Base-by-base conservation (phyloP, 345 rosid species). In the Ricinus communis region DNA sequence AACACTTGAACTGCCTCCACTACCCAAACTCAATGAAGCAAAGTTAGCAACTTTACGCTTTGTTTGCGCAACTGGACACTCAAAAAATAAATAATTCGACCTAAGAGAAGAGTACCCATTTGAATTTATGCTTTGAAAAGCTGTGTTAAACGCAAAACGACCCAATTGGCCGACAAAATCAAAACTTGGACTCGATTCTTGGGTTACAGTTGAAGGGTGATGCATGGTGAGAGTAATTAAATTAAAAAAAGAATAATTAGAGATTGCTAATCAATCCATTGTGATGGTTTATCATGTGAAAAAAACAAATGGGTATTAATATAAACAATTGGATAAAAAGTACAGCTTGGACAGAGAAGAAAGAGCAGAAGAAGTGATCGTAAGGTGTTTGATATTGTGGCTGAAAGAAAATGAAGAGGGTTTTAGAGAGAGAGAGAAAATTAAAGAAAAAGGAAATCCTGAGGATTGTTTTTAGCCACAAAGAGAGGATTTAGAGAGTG, bases 121-220 rank as follows among this genome's bases (percentile, higher is more conserved):
- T 0, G 88, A 71, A 61, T 56, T 82, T 5, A 77, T 31, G 74
- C 68, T 27, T 21, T 67, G 72, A 69, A 78, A 75, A 43, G 81
- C 79, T 12, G 86, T 72, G 62, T 76, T 71, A 62, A 84, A 74
- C 22, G 91, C 78, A 18, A 85, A 80, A 65, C 75, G 80, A 63
- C 81, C 84, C 38, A 95, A 74, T n/a, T 83, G 87, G 43, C 84
- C 72, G 18, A 77, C 81, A 68, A 83, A 70, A 84, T 89, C 91
- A 66, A 86, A 57, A 22, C 64, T 79, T 25, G 88, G 76, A n/a
- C 77, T 65, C 27, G 90, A 74, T 38, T 95, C 98, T 40, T 82
- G 91, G 47, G 85, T 71, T 41, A 81, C 86, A 7, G 89, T 72
- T 49, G 94, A 87, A 56, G 93, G 85, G 72, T 73, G 84, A 73